These are phyloP conservation scores for Cryptococcus maquisensis DNA, from an alignment of 1,284 basidiomycete species.

Conservation along the genomic window DNA sequence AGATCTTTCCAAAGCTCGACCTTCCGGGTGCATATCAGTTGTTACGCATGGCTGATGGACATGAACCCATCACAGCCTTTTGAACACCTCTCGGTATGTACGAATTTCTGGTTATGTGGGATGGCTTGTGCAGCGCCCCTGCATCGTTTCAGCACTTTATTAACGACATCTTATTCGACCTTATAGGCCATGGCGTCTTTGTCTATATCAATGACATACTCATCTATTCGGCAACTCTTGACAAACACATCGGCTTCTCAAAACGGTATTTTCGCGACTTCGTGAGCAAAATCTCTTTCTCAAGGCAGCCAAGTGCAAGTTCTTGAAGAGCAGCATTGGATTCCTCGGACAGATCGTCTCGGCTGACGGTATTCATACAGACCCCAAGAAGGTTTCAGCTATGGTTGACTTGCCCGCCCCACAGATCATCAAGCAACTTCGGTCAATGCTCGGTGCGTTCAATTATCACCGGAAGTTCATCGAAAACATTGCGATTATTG, in stretches of 20 bases:
- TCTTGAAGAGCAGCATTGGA: constrained; percentile 18
- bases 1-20: constrained; percentile 15
- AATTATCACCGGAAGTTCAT: constrained; percentile 52
- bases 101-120: constrained; percentile 15
- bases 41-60: constrained; percentile 11
- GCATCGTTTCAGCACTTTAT: constrained; percentile 17
- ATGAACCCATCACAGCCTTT: constrained; percentile 17
- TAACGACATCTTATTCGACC: constrained; percentile 17
- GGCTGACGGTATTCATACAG: constrained; percentile 32
- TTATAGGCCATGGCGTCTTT: constrained; percentile 16
- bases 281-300: constrained; percentile 35
- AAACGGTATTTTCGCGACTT: not conserved
- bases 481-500: constrained; percentile 39
- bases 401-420: constrained; percentile 45
- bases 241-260: constrained; percentile 29
- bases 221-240: constrained; percentile 31
- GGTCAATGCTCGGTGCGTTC: constrained; percentile 46
- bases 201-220: constrained; percentile 47
- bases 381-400: constrained; percentile 38
- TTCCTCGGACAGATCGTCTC: constrained; percentile 52
- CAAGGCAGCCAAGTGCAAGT: constrained; percentile 50
- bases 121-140: constrained; percentile 20
- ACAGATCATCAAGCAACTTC: constrained; percentile 29
- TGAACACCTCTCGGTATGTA: constrained; percentile 17
- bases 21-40: no score